phyloP scores from a whole-genome alignment of 23 red algal genomes.

The Gracilaria domingensis region DNA sequence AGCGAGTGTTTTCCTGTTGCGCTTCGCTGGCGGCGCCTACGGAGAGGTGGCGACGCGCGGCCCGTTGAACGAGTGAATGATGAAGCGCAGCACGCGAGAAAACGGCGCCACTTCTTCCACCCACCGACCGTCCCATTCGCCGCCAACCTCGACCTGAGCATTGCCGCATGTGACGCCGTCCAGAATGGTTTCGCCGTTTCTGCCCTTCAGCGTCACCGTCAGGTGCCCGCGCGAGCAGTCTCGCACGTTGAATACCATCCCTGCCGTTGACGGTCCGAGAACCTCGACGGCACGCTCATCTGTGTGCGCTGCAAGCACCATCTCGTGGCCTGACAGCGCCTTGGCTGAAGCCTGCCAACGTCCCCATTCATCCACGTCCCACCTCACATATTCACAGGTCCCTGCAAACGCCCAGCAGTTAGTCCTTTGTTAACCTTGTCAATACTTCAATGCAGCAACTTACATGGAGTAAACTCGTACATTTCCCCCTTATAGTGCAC shows the following conservation, averaged over 20 bases:
- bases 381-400: conserved; percentile 17
- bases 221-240: conserved; percentile 41
- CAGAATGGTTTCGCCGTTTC: conserved; percentile 17
- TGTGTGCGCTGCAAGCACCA: conserved; percentile 36
- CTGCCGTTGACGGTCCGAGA: conserved; percentile 45
- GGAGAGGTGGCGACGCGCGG: conserved; percentile 12
- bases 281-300: conserved; percentile 28
- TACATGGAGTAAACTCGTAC: conserved; percentile 87
- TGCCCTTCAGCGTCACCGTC: conserved; percentile 4
- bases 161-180: conserved; percentile 17
- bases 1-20: not conserved
- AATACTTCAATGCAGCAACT: not conserved
- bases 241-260: conserved; percentile 67
- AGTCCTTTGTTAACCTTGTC: not conserved
- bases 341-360: conserved; percentile 51
- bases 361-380: conserved; percentile 67
- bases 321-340: conserved; percentile 22
- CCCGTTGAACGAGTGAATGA: conserved; percentile 53
- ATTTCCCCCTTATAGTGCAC: conserved; percentile 68
- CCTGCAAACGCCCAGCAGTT: not conserved
- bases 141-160: conserved; percentile 71
- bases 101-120: conserved; percentile 12
- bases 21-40: not conserved
- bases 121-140: conserved; percentile 63
- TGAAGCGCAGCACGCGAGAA: not conserved